Conservation (phyloP, 2,329 filamentous ascomycete species). For the Claviceps capensis region DNA sequence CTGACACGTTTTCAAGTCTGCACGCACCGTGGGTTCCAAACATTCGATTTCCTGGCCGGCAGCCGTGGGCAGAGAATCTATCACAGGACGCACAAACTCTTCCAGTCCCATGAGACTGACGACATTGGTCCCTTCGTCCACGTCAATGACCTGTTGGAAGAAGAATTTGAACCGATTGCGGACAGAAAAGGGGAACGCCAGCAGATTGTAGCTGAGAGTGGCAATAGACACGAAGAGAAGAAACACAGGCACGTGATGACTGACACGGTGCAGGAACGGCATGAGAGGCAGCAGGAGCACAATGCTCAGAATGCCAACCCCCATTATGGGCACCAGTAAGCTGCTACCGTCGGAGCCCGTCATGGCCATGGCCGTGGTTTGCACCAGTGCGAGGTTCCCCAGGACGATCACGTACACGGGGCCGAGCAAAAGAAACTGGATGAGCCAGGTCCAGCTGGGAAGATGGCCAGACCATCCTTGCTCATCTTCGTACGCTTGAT, state of each 20-base stretch:
- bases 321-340: slow-evolving; percentile 56
- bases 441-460: slow-evolving; percentile 73
- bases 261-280: slow-evolving; percentile 79
- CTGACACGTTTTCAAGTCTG: slow-evolving; percentile 46
- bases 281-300: slow-evolving; percentile 62
- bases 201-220: slow-evolving; percentile 74
- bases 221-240: slow-evolving; percentile 58
- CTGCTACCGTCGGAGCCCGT: slow-evolving; percentile 74
- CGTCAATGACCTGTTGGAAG: slow-evolving; percentile 70
- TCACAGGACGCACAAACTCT: slow-evolving; percentile 52
- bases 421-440: slow-evolving; percentile 70
- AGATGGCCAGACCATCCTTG: slow-evolving; percentile 74
- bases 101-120: slow-evolving; percentile 58
- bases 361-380: slow-evolving; percentile 61
- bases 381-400: slow-evolving; percentile 60
- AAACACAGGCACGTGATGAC: slow-evolving; percentile 67
- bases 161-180: slow-evolving; percentile 72
- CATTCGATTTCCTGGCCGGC: slow-evolving; percentile 48
- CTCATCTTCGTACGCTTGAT: slow-evolving; percentile 50
- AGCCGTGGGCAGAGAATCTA: slow-evolving; percentile 57
- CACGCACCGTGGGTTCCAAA: slow-evolving; percentile 20
- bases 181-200: slow-evolving; percentile 76
- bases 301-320: slow-evolving; percentile 53
- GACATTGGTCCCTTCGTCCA: slow-evolving; percentile 56
- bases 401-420: slow-evolving; percentile 67